Evolutionary conservation across 257 asterid species (phyloP).

Genomic region (Ophiorrhiza pumila): DNA sequence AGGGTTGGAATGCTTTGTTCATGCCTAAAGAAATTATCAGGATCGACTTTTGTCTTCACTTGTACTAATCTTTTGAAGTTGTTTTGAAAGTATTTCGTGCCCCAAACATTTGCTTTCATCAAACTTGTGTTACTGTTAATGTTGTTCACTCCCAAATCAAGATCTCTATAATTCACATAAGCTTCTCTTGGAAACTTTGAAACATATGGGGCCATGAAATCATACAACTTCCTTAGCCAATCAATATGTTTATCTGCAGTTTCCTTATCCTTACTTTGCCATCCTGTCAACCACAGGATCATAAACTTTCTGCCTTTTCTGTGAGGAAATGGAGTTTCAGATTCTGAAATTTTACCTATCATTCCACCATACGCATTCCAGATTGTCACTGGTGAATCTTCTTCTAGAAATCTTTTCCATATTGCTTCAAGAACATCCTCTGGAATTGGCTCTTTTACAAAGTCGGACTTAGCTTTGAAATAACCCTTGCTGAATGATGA

Average conservation of each 20-base stretch:
- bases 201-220: conserved; percentile 15
- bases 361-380: conserved; percentile 13
- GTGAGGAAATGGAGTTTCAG: conserved; percentile 15
- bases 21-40: conserved; percentile 19
- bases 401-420: conserved; percentile 15
- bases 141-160: conserved; percentile 18
- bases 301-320: conserved; percentile 7
- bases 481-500: conserved; percentile 1
- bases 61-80: not conserved
- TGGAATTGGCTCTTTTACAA: conserved; percentile 8
- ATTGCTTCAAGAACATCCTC: conserved; percentile 10
- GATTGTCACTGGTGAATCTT: not conserved
- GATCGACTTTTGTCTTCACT: conserved; percentile 12
- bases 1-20: conserved; percentile 19
- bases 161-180: conserved; percentile 12
- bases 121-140: not conserved
- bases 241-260: not conserved
- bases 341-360: conserved; percentile 11
- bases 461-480: conserved; percentile 14
- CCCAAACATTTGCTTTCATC: conserved; percentile 4
- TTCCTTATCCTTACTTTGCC: not conserved
- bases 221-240: conserved; percentile 17
- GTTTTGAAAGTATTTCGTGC: conserved; percentile 5
- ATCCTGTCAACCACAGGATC: conserved; percentile 8
- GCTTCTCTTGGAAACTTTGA: conserved; percentile 10